phyloP scores from a whole-genome alignment of 768 basidiomycete genomes.

The Leccinum disarticulatum region DNA sequence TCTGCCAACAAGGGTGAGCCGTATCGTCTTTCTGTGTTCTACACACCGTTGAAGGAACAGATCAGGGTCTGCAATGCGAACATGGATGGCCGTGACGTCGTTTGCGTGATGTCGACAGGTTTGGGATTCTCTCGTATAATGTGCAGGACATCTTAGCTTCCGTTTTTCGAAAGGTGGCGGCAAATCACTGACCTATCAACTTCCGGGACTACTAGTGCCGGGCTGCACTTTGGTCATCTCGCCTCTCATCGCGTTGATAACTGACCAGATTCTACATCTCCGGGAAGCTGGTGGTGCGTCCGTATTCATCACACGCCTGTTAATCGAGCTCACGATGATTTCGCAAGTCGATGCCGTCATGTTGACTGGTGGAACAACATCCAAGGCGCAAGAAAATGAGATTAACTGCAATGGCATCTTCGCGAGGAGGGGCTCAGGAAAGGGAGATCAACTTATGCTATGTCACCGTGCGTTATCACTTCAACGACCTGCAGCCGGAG shows the following conservation, averaged over 20 bases:
- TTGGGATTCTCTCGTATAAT: conserved; percentile 1
- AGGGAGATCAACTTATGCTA: conserved; percentile 74
- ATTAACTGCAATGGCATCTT: conserved; percentile 47
- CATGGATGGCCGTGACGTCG: conserved; percentile 82
- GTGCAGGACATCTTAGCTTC: background rate
- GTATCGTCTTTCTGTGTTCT: background rate
- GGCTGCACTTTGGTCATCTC: conserved; percentile 90
- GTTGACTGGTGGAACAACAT: conserved; percentile 70
- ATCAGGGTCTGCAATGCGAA: conserved; percentile 86
- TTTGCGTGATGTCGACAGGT: conserved; percentile 90
- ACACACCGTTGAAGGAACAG: background rate
- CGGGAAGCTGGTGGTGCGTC: conserved; percentile 57
- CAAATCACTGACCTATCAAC: conserved; percentile 89
- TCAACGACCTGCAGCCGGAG: conserved; percentile 64
- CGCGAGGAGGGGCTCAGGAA: conserved; percentile 27
- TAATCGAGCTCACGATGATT: background rate
- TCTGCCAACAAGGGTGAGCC: conserved; percentile 83
- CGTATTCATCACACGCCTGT: background rate
- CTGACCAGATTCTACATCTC: conserved; percentile 78
- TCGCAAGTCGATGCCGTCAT: conserved; percentile 66
- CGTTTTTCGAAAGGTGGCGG: conserved; percentile 63
- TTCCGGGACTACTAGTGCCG: conserved; percentile 75
- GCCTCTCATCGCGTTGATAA: conserved; percentile 75
- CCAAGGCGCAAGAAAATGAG: conserved; percentile 51
- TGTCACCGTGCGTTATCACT: conserved; percentile 59